A percentile compares a stretch with the other conserved stretches of the same genome.
Evolutionary conservation across 179 eudicot species (phyloP).

Genomic region (Pouteria campechiana): DNA sequence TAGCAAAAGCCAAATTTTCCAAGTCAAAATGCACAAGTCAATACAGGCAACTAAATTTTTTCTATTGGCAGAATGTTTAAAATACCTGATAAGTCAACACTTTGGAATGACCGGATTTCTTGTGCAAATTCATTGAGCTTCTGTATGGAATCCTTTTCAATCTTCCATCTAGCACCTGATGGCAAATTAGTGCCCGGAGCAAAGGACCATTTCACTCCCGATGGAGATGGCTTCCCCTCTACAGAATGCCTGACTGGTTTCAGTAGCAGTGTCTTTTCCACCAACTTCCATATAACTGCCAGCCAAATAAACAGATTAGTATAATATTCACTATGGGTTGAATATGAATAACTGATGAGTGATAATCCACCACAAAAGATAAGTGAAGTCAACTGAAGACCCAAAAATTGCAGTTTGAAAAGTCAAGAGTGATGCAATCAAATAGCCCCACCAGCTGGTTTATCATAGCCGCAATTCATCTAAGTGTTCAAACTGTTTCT

Average conservation of each 20-base stretch:
- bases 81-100: conserved; percentile 85
- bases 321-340: too few relatives aligned
- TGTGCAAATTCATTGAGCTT: conserved; percentile 76
- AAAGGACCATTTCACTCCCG: conserved; percentile 70
- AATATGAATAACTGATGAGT: too few relatives aligned
- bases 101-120: conserved; percentile 63
- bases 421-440: too few relatives aligned
- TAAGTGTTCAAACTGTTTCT: too few relatives aligned
- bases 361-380: neutral
- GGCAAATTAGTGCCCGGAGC: conserved; percentile 69
- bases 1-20: conserved; percentile 16
- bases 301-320: conserved; percentile 68
- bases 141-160: conserved; percentile 63
- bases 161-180: conserved; percentile 39
- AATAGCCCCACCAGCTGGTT: too few relatives aligned
- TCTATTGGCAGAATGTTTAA: neutral
- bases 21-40: conserved; percentile 1
- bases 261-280: conserved; percentile 52
- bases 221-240: conserved; percentile 36
- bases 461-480: too few relatives aligned
- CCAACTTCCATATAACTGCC: conserved; percentile 94
- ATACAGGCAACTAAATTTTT: neutral
- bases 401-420: too few relatives aligned
- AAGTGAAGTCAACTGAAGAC: too few relatives aligned
- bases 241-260: conserved; percentile 29